These are phyloP conservation scores for Penicillium sp. DNA, from an alignment of 2,329 filamentous ascomycete genomes.

Conservation along the genomic window DNA sequence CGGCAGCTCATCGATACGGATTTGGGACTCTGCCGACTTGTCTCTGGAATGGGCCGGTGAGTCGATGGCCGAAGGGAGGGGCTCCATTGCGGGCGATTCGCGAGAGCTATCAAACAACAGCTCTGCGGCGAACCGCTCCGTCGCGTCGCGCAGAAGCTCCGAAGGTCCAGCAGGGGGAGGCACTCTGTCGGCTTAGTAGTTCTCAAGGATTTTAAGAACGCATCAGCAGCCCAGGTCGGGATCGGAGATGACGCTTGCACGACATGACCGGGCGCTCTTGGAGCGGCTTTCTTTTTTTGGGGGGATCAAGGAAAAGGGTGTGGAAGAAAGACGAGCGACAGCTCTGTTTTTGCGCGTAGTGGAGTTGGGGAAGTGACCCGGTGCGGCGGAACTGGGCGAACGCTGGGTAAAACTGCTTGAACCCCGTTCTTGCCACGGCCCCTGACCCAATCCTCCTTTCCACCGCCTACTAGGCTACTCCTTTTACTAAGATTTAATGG, in stretches of 20 bases:
- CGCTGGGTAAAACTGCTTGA: neutral
- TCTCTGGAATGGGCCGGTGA: slow-evolving; percentile 17
- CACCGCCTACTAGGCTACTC: too few species aligned
- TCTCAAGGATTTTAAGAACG: slow-evolving; percentile 10
- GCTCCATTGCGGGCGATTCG: slow-evolving; percentile 25
- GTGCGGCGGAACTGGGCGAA: slow-evolving; percentile 21
- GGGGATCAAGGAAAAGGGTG: slow-evolving; percentile 1
- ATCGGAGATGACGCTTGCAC: slow-evolving; percentile 32
- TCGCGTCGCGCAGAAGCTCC: slow-evolving; percentile 13
- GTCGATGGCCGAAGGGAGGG: slow-evolving; percentile 18
- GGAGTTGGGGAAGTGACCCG: slow-evolving; percentile 26
- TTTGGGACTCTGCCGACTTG: slow-evolving; percentile 19
- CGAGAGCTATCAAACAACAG: slow-evolving; percentile 14
- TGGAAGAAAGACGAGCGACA: slow-evolving; percentile 12
- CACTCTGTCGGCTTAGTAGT: neutral
- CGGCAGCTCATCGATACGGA: slow-evolving; percentile 22
- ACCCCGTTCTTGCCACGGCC: slow-evolving; percentile 3
- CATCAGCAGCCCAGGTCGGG: slow-evolving; percentile 29
- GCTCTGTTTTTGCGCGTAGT: slow-evolving; percentile 24
- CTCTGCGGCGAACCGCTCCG: slow-evolving; percentile 18
- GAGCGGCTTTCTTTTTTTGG: neutral
- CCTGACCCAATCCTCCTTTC: neutral
- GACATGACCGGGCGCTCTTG: slow-evolving; percentile 29
- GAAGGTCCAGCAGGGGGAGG: neutral
- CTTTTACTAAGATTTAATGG: too few species aligned